Conservation (phyloP, 2,329 filamentous ascomycete species). For the Drechmeria coniospora region DNA sequence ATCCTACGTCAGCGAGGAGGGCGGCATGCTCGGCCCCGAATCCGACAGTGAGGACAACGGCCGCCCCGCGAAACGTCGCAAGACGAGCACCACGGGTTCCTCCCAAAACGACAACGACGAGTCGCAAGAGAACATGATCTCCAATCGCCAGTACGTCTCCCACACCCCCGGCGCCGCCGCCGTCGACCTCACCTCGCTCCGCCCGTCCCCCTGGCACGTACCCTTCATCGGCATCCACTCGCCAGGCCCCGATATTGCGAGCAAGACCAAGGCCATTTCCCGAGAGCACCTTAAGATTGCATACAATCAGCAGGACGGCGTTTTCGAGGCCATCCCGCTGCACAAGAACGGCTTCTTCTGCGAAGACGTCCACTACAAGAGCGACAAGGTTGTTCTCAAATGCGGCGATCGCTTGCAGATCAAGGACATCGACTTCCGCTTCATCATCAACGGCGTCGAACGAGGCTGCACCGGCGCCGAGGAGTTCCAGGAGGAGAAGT, state of each 20-base stretch:
- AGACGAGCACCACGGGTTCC: slow-evolving; percentile 27
- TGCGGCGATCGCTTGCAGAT: slow-evolving; percentile 57
- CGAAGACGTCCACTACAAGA: slow-evolving; percentile 42
- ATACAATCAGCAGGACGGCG: slow-evolving; percentile 46
- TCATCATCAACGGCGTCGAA: slow-evolving; percentile 51
- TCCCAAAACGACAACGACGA: slow-evolving; percentile 27
- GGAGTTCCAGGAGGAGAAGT: slow-evolving; percentile 34
- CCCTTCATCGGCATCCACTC: slow-evolving; percentile 61
- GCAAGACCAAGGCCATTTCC: slow-evolving; percentile 57
- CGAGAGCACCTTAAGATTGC: slow-evolving; percentile 57
- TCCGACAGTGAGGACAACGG: slow-evolving; percentile 38
- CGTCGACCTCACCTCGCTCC: slow-evolving; percentile 42
- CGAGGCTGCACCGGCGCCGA: slow-evolving; percentile 43
- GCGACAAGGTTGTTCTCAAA: slow-evolving; percentile 39
- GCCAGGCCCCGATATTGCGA: slow-evolving; percentile 42
- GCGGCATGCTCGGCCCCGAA: slow-evolving; percentile 50
- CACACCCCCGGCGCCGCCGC: slow-evolving; percentile 43
- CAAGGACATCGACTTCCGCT: slow-evolving; percentile 52
- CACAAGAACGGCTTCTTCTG: slow-evolving; percentile 56
- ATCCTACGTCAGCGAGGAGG: slow-evolving; percentile 54
- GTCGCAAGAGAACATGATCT: slow-evolving; percentile 30
- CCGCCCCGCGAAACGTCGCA: slow-evolving; percentile 31
- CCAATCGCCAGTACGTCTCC: slow-evolving; percentile 44
- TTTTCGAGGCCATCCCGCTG: slow-evolving; percentile 48
- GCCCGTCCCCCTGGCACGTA: slow-evolving; percentile 45